Evolutionary conservation across 805 yeast genomes (phyloP).

Genomic region (fission yeast (Schizosaccharomyces pombe)): DNA sequence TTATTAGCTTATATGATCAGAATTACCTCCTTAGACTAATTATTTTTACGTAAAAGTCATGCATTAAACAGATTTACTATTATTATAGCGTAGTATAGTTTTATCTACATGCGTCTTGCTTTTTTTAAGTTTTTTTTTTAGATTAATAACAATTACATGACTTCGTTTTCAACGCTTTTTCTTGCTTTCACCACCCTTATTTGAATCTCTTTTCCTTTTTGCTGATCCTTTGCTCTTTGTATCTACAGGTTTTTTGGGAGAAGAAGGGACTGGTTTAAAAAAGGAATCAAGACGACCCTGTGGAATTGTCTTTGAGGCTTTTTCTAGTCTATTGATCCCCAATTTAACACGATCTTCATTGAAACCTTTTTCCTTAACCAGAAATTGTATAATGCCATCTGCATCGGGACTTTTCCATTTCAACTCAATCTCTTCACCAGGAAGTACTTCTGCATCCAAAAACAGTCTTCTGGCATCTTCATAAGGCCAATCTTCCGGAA

Average conservation of each 20-base stretch:
- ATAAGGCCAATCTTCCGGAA: slow-evolving; percentile 90
- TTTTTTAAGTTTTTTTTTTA: too few species aligned
- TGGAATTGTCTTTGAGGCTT: slow-evolving; percentile 61
- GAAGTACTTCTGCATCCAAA: slow-evolving; percentile 53
- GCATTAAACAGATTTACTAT: too few species aligned
- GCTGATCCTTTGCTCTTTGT: background rate
- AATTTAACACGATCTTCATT: slow-evolving; percentile 74
- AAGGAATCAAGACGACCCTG: slow-evolving; percentile 83
- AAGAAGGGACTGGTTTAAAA: slow-evolving; percentile 21
- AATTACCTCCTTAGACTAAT: too few species aligned
- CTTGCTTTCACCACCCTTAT: background rate
- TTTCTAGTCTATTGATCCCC: slow-evolving; percentile 67
- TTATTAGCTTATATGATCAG: too few species aligned
- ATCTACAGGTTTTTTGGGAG: background rate
- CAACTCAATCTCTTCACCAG: slow-evolving; percentile 36
- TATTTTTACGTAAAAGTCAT: too few species aligned
- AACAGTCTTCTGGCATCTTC: slow-evolving; percentile 70
- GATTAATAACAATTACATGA: too few species aligned
- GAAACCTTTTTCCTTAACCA: slow-evolving; percentile 76
- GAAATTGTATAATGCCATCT: slow-evolving; percentile 56
- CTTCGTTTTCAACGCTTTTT: background rate
- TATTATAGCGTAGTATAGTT: too few species aligned
- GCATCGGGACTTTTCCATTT: slow-evolving; percentile 81
- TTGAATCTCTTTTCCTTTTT: background rate
- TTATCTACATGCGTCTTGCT: too few species aligned